Evolutionary conservation across 306 rosid genomes (phyloP), one percentile per base, ranked within the genome.

Genomic region (Inga oerstediana): DNA sequence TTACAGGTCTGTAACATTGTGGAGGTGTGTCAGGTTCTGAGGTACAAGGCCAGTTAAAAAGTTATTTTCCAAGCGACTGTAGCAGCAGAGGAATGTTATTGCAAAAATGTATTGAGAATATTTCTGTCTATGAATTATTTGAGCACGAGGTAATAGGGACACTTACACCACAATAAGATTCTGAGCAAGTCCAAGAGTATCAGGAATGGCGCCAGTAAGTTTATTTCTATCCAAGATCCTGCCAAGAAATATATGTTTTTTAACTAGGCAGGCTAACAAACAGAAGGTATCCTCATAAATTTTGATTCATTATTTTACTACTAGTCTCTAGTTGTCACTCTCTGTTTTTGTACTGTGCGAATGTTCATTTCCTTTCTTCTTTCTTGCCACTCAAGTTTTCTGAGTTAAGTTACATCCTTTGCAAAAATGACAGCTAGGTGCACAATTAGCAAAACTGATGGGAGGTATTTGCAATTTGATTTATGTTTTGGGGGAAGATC

Each of bases 81-180:
- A 70, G 16, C 67, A 76, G 80, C 62, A 48, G 72, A 35, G 79
- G 65, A 15, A 65, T 70, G 59, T 83, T 27, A 27, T 27, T 27
- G 1, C 30, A 27, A 27, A 27, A 27, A 27, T 27, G 30, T 27
- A 27, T 27, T 27, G 30, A 27, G 30, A 27, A 27, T 27, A 27
- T 27, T 27, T 27, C 30, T 27, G 30, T 27, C 30, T 27, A 27
- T 27, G 30, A 27, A 27, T 27, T 27, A 74, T 78, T 76, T 75
- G 62, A 74, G 69, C 5, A 67, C 61, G 19, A 39, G 72, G 79
- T 27, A 32, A 84, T 16, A 22, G 77, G 62, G 85, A 83, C 81
- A 90, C 97, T 92, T 75, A 92, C 94, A 92, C 76, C 81, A 89
- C 86, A 59, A 72, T 77, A 81, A 90, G 75, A 71, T 9, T 52